Evolutionary conservation across 2,329 filamentous ascomycete genomes (phyloP), one percentile per base, ranked within the genome.

Genomic region (Xylariaceae sp.): DNA sequence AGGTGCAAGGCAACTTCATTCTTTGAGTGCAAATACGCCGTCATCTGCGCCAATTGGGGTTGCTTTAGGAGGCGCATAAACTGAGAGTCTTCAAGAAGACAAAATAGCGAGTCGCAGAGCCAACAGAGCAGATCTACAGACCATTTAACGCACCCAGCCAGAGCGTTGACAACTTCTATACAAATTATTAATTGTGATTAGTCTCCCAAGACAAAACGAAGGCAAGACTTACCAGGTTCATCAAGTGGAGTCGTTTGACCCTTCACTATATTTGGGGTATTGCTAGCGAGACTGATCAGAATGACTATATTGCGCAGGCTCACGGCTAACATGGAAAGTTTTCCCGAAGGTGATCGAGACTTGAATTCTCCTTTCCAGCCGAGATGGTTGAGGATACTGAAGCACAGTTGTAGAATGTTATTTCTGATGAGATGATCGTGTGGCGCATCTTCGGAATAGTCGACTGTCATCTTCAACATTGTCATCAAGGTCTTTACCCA

Each of bases 71-170:
- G 75, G 41, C 74, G 73, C 65, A 79, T 77, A 60, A 85, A 84
- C 45, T 77, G 75, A 2, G 67, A 67, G 56, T 85, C 82, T 48
- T 80, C 77, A 48, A 81, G 75, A 10, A 88, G 77, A 41, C 78
- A 73, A 58, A 87, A 84, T 2, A 88, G 73, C 18, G 77, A 78
- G 64, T 88, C 83, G n/a, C 77, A 76, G 10, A 88, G 70, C 83
- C 85, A 88, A 2, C 81, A 78, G 44, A 88, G 72, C 14, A 96
- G 77, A 57, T 93, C 88, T 37, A 92, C 79, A 0, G 85, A 84
- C 93, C 93, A 97, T 67, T 84, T 87, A 3, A 89, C 85, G 52
- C 91, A 89, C 20, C 90, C 90, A 4, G 87, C 82, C 10, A 96
- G 77, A 44, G 87, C 84, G 41, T 87, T 84, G 2, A 93, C 83